Percentiles rank a stretch among this genome's conserved stretches.
Evolutionary conservation across 352 stramenopile species (phyloP).

Genomic region (Globisporangium ultimum): DNA sequence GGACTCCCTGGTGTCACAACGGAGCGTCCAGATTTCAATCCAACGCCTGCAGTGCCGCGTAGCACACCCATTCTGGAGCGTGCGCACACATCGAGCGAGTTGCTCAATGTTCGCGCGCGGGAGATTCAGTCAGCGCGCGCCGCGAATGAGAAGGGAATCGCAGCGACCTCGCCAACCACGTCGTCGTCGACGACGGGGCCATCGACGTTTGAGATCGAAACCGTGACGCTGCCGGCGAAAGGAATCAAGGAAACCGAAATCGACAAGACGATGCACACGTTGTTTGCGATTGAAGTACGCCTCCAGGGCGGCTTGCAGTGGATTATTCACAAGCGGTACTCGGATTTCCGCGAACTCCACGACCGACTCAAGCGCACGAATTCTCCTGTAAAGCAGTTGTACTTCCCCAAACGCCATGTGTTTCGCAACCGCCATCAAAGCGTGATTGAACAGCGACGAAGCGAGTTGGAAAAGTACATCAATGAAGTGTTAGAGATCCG

Average conservation of each 20-base stretch:
- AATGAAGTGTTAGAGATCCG: slow-evolving; percentile 82
- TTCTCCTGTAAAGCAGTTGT: slow-evolving; percentile 68
- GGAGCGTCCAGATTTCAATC: slow-evolving; percentile 22
- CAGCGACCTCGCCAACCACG: slow-evolving; percentile 29
- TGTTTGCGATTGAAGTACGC: slow-evolving; percentile 78
- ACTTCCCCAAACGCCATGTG: slow-evolving; percentile 85
- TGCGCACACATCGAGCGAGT: slow-evolving; percentile 67
- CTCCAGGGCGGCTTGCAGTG: slow-evolving; percentile 80
- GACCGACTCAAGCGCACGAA: slow-evolving; percentile 80
- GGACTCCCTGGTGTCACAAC: slow-evolving; percentile 29
- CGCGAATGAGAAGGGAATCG: slow-evolving; percentile 29
- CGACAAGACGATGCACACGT: slow-evolving; percentile 77
- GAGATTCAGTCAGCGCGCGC: slow-evolving; percentile 44
- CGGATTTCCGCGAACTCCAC: slow-evolving; percentile 85
- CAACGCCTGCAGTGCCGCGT: slow-evolving; percentile 15
- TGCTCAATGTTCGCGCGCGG: slow-evolving; percentile 52
- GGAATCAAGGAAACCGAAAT: slow-evolving; percentile 78
- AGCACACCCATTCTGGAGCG: slow-evolving; percentile 53
- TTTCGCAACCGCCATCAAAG: slow-evolving; percentile 83
- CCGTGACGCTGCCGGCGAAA: slow-evolving; percentile 60
- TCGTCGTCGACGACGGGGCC: slow-evolving; percentile 26
- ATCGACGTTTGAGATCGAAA: slow-evolving; percentile 81
- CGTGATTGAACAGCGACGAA: slow-evolving; percentile 83
- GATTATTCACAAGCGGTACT: slow-evolving; percentile 89
- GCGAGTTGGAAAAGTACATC: slow-evolving; percentile 86